These are phyloP conservation scores for Fusarium paranaense DNA, from an alignment of 2,329 filamentous ascomycete species.

Conservation along the genomic window DNA sequence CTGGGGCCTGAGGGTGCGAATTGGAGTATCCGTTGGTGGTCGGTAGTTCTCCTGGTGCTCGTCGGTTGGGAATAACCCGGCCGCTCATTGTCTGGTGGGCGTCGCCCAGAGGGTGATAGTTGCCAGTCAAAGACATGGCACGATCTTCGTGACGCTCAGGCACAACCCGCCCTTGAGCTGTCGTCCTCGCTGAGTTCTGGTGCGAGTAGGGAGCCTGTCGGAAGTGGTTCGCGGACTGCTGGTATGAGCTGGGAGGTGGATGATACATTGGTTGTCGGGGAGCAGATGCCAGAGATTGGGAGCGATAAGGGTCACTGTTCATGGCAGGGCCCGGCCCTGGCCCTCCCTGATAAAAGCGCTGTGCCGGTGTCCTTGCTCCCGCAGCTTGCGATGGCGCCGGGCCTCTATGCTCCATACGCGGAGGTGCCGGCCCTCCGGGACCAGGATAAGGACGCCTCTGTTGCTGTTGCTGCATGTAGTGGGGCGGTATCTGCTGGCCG, in stretches of 20 bases:
- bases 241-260: slow-evolving; percentile 70
- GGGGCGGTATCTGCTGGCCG: slow-evolving; percentile 58
- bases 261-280: slow-evolving; percentile 80
- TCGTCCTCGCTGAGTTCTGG: slow-evolving; percentile 77
- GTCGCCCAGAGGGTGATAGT: slow-evolving; percentile 75
- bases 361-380: slow-evolving; percentile 57
- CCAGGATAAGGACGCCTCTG: slow-evolving; percentile 60
- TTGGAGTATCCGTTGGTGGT: slow-evolving; percentile 51
- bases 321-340: slow-evolving; percentile 69
- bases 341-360: slow-evolving; percentile 73
- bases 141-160: slow-evolving; percentile 93
- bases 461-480: slow-evolving; percentile 61
- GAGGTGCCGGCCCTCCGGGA: slow-evolving; percentile 62
- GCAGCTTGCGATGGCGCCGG: slow-evolving; percentile 57
- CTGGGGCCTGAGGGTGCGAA: slow-evolving; percentile 60
- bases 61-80: slow-evolving; percentile 83
- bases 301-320: slow-evolving; percentile 87
- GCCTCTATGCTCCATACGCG: slow-evolving; percentile 74
- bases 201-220: slow-evolving; percentile 80
- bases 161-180: slow-evolving; percentile 89
- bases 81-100: slow-evolving; percentile 95
- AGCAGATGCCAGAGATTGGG: slow-evolving; percentile 88
- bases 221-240: slow-evolving; percentile 77
- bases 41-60: slow-evolving; percentile 57
- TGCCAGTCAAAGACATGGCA: slow-evolving; percentile 95